A percentile compares a stretch with the other conserved stretches of the same genome.
Evolutionary conservation across 129 eudicot species (phyloP).

Genomic region (Artemisia annua): DNA sequence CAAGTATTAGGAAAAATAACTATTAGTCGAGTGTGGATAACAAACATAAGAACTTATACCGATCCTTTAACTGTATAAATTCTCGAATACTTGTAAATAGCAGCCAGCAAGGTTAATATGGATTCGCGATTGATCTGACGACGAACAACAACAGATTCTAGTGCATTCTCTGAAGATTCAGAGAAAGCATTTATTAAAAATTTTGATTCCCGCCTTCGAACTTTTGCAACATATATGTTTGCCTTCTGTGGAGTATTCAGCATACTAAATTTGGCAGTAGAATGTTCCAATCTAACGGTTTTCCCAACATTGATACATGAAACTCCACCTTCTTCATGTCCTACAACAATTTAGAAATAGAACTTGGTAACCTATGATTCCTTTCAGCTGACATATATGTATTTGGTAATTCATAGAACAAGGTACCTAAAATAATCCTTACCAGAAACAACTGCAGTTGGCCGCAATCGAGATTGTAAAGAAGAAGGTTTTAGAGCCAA

Average conservation of each 20-base stretch:
- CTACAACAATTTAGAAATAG: background rate
- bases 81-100: slow-evolving; percentile 31
- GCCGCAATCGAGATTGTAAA: background rate
- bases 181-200: background rate
- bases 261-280: background rate
- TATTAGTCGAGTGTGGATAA: background rate
- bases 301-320: slow-evolving; percentile 17
- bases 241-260: background rate
- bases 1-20: background rate
- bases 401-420: too few relatives aligned
- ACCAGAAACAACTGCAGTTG: slow-evolving; percentile 10
- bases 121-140: slow-evolving; percentile 7
- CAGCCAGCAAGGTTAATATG: slow-evolving; percentile 12
- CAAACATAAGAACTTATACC: slow-evolving; percentile 15
- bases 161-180: slow-evolving; percentile 11
- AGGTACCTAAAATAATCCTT: background rate
- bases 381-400: too few relatives aligned
- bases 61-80: slow-evolving; percentile 33
- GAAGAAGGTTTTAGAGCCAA: background rate
- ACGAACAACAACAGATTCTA: background rate
- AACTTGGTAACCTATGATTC: background rate
- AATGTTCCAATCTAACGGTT: background rate
- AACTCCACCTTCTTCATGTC: slow-evolving; percentile 12
- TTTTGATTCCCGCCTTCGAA: background rate
- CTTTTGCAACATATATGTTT: slow-evolving; percentile 1